A percentile compares a stretch with the other conserved stretches of the same genome.
Conservation (phyloP, 2,329 filamentous ascomycete genomes). For the Metarhizium humberi region DNA sequence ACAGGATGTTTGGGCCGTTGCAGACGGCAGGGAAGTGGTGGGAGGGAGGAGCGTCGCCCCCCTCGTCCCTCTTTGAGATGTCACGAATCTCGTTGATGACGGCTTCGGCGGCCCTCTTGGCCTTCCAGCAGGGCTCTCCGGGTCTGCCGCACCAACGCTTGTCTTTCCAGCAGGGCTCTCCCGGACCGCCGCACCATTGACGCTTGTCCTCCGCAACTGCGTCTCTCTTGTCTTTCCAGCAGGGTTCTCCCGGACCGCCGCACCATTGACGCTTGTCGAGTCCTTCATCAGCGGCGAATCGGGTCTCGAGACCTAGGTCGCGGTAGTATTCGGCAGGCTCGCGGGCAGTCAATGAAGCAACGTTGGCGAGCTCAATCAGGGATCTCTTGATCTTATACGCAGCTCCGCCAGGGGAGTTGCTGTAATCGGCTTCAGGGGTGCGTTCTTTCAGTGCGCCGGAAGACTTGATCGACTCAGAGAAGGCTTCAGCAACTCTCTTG, state of each 20-base stretch:
- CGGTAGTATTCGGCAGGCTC: conserved; percentile 23
- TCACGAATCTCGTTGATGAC: conserved; percentile 20
- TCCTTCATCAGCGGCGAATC: conserved; percentile 13
- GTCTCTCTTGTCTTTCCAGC: conserved; percentile 23
- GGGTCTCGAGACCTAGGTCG: conserved; percentile 18
- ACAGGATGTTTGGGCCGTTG: conserved; percentile 4
- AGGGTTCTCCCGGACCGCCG: conserved; percentile 13
- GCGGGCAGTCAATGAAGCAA: conserved; percentile 21
- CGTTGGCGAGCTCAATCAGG: conserved; percentile 27
- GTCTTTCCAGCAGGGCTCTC: conserved; percentile 19
- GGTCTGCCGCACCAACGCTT: background rate
- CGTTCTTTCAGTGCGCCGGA: conserved; percentile 17
- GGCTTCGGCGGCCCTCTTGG: conserved; percentile 28
- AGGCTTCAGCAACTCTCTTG: conserved; percentile 16
- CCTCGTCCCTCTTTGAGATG: conserved; percentile 1
- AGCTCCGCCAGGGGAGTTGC: conserved; percentile 24
- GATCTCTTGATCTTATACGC: conserved; percentile 29
- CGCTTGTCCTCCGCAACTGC: conserved; percentile 18
- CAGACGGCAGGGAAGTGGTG: conserved; percentile 14
- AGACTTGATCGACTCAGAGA: conserved; percentile 14
- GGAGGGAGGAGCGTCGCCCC: background rate
- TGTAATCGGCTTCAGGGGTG: conserved; percentile 15
- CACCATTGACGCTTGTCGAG: conserved; percentile 10
- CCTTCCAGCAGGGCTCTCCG: conserved; percentile 22
- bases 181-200: background rate